Conservation (phyloP, 305 asterid species). For the Solanum hybrid region DNA sequence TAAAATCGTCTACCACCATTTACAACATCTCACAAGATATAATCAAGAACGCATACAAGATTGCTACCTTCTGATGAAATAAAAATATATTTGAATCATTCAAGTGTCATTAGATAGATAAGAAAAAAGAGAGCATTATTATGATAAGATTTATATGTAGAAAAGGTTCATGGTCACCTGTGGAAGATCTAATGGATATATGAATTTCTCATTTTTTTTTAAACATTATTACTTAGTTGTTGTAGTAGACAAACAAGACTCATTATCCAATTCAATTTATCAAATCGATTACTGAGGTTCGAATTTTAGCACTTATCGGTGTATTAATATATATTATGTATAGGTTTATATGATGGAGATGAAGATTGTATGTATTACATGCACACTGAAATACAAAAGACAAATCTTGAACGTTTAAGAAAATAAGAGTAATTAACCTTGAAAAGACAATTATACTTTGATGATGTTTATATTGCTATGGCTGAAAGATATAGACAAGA, state of each 20-base stretch:
- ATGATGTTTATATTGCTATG: background rate
- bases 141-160: background rate
- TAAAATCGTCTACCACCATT: background rate
- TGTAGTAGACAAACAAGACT: background rate
- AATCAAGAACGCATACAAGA: background rate
- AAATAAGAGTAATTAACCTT: background rate
- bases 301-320: constrained; percentile 8
- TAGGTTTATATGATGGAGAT: background rate
- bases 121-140: background rate
- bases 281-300: background rate
- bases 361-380: background rate
- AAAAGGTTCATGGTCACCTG: background rate
- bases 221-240: background rate
- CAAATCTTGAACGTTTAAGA: background rate
- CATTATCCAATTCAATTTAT: background rate
- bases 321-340: background rate
- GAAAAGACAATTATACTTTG: background rate
- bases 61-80: background rate
- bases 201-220: background rate
- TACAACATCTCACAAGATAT: background rate
- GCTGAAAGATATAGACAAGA: background rate
- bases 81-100: background rate
- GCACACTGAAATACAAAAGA: background rate
- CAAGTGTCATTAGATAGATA: background rate
- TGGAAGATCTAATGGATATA: background rate